A percentile compares a stretch with the other conserved stretches of the same genome.
phyloP scores from a whole-genome alignment of 768 basidiomycete genomes.

The Solioccasus polychromus region DNA sequence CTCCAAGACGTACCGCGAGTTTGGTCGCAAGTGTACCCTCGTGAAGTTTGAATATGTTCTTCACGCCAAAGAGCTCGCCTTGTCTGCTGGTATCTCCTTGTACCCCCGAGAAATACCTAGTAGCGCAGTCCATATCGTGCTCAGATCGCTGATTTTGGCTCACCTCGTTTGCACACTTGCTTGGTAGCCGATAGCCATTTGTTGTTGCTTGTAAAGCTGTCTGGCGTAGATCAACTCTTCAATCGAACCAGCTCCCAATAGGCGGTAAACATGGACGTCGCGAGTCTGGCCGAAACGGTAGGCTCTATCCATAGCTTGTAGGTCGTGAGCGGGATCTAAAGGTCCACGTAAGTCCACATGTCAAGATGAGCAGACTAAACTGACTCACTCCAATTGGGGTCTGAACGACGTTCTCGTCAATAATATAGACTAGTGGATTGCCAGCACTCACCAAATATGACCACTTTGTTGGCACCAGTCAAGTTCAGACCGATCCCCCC shows the following conservation, averaged over 20 bases:
- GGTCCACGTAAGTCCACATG: not conserved
- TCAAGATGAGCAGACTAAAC: not conserved
- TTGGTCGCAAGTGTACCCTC: constrained; percentile 71
- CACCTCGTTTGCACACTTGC: constrained; percentile 81
- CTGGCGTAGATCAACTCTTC: constrained; percentile 88
- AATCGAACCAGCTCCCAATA: constrained; percentile 83
- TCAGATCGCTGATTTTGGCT: not conserved
- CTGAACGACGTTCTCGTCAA: constrained; percentile 34
- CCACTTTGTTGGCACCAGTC: constrained; percentile 91
- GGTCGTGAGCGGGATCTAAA: constrained; percentile 89
- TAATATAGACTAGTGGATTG: not conserved
- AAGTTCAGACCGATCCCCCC: constrained; percentile 91
- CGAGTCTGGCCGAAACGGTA: constrained; percentile 86
- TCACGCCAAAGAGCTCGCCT: constrained; percentile 82
- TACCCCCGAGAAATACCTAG: constrained; percentile 77
- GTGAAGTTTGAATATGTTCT: constrained; percentile 81
- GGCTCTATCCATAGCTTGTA: constrained; percentile 88
- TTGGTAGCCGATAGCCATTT: constrained; percentile 88
- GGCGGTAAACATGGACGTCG: constrained; percentile 79
- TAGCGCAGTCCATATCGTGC: not conserved
- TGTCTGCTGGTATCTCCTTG: constrained; percentile 72
- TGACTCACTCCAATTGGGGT: constrained; percentile 94
- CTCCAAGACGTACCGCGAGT: constrained; percentile 49
- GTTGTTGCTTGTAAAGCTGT: constrained; percentile 91
- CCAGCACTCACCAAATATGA: constrained; percentile 68